Percentiles rank a stretch among this genome's conserved stretches.
Evolutionary conservation across 202 grass and related monocot species (phyloP).

Genomic region (Elaeis oleifera): DNA sequence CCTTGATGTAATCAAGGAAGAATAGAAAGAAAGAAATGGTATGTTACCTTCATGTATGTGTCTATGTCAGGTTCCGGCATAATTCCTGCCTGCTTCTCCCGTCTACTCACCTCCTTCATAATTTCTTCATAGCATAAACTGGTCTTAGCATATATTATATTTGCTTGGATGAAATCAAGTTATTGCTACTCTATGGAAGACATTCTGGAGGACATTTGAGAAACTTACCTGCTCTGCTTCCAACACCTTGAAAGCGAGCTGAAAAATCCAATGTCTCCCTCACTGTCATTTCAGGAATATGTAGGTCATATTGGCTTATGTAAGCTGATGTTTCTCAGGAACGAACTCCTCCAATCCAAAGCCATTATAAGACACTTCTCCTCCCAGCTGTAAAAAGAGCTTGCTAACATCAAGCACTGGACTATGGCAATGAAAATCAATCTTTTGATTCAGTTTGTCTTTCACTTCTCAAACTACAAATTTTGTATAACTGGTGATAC

Average conservation of each 20-base stretch:
- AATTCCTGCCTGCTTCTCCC: conserved; percentile 69
- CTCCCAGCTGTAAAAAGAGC: conserved; percentile 32
- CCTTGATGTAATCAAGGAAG: no score
- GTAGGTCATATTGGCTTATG: conserved; percentile 54
- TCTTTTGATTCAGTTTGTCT: no score
- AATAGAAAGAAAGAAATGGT: not conserved
- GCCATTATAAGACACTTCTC: conserved; percentile 65
- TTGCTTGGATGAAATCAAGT: no score
- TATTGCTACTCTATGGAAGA: no score
- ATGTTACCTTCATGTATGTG: conserved; percentile 81
- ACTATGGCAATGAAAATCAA: no score
- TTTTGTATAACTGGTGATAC: no score
- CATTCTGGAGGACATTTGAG: no score
- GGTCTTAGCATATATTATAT: no score
- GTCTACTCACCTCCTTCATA: conserved; percentile 61
- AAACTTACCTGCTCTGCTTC: conserved; percentile 23
- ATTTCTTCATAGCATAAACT: conserved; percentile 31
- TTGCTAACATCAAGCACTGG: no score
- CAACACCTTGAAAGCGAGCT: conserved; percentile 35
- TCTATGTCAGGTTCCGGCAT: conserved; percentile 63
- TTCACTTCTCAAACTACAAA: no score
- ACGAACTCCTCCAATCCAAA: conserved; percentile 56
- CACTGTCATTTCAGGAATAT: conserved; percentile 36
- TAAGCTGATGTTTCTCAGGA: conserved; percentile 71
- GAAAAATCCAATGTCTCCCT: conserved; percentile 36